Conservation (phyloP, 129 eudicot species). For the Oenanthe sinensis region DNA sequence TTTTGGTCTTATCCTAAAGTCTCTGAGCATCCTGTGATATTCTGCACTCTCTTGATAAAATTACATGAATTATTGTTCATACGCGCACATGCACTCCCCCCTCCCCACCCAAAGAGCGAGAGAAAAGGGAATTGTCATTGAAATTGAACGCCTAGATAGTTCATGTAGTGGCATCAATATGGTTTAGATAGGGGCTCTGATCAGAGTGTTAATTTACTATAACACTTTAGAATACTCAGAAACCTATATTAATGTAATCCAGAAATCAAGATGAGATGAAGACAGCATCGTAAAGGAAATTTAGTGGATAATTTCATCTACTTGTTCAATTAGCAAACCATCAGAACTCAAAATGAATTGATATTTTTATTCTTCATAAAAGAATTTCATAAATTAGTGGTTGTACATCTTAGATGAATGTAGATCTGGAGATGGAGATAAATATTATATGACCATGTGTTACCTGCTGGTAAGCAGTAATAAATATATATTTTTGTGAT, state of each 20-base stretch:
- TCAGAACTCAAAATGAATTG: neutral
- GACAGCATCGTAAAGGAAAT: neutral
- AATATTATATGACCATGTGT: neutral
- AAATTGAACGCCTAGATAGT: neutral
- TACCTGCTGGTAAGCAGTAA: neutral
- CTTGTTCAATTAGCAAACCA: neutral
- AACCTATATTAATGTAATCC: neutral
- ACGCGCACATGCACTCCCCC: no score
- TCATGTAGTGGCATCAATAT: neutral
- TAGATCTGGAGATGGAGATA: neutral
- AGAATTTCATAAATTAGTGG: neutral
- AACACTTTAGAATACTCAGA: neutral
- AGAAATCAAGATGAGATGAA: neutral
- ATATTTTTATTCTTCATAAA: neutral
- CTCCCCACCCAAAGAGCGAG: neutral
- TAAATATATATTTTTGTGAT: neutral
- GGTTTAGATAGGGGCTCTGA: neutral
- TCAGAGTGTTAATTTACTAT: neutral
- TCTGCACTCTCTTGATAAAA: neutral
- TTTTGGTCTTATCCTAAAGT: conserved; percentile 20
- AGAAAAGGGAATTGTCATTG: neutral
- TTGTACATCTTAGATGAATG: neutral
- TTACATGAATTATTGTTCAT: neutral
- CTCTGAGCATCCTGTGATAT: conserved; percentile 12
- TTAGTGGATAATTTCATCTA: neutral